A percentile compares a stretch with the other conserved stretches of the same genome.
These are phyloP conservation scores for Anthracocystis setariae DNA, from an alignment of 1,284 basidiomycete species.

Conservation along the genomic window DNA sequence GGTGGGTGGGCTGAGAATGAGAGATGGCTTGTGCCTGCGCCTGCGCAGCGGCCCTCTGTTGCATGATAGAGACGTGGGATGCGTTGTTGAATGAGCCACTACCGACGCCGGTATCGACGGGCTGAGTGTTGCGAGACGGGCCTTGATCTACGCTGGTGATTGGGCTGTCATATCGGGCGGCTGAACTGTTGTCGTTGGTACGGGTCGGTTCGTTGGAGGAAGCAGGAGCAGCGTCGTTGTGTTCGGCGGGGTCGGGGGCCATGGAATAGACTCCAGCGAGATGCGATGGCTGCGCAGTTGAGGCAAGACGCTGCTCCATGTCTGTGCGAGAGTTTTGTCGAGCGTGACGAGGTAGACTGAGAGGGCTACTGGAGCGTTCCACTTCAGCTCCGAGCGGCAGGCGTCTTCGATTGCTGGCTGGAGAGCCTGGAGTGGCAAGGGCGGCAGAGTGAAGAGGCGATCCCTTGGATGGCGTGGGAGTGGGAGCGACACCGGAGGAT, in stretches of 20 bases:
- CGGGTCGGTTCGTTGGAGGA: conserved; percentile 4
- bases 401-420: conserved; percentile 35
- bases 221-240: conserved; percentile 6
- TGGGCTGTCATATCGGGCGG: conserved; percentile 24
- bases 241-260: not conserved
- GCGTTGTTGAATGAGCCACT: conserved; percentile 2
- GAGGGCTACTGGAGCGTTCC: conserved; percentile 38
- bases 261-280: not conserved
- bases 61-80: conserved; percentile 55
- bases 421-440: conserved; percentile 25
- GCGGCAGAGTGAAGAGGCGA: conserved; percentile 26
- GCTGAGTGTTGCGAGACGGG: conserved; percentile 24
- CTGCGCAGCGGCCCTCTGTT: conserved; percentile 58
- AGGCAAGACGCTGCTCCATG: conserved; percentile 17
- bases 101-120: conserved; percentile 27
- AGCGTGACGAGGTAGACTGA: conserved; percentile 29
- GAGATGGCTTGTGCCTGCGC: conserved; percentile 49
- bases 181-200: conserved; percentile 19
- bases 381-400: conserved; percentile 21
- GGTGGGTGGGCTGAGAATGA: conserved; percentile 9
- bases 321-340: conserved; percentile 38
- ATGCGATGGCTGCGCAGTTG: conserved; percentile 2
- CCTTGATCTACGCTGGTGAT: conserved; percentile 41
- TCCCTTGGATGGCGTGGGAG: conserved; percentile 8
- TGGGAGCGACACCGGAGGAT: conserved; percentile 12